Base-by-base conservation (phyloP, 1,284 basidiomycete genomes). In the Tilletia walkeri region DNA sequence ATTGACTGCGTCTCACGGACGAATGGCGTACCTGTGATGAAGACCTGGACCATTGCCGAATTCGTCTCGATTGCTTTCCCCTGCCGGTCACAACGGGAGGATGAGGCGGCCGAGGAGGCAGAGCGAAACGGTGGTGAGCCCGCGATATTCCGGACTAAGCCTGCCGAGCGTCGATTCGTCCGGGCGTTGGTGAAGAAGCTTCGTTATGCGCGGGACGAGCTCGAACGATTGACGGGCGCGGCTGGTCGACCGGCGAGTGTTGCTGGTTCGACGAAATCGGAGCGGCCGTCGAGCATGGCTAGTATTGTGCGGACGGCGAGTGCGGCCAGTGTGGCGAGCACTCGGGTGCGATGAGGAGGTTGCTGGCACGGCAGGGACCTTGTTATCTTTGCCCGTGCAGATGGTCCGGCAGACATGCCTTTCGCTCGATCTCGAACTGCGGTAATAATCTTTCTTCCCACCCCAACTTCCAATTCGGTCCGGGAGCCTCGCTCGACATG, bases 21-120 rank as follows among this genome's bases (percentile, higher is more conserved):
- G 1, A 92, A 94, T 87, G 93, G 92, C 85, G 88, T 91, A 80
- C 93, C 93, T 85, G 87, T 87, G 65, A 86, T 95, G 79, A 89
- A 89, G 50, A 89, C 90, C 36, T 92, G 89, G 87, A 88, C 89
- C 12, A 86, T 98, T 65, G 87, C 87, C 65, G 89, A 91, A 70
- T 86, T 98, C 69, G 90, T 96, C 86, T 85, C 86, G 0, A 84
- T 85, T 39, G 86, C 89, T 0, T 83, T 90, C 39, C 73, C 70
- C 12, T 75, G 76, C 49, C 67, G 82, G 9, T 77, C 78, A 12
- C 39, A 47, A 3, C 70, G 76, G 14, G 82, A 83, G 56, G 68
- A 67, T 2, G 73, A 73, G 20, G 66, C 66, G 14, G 36, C 48
- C 20, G 48, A 34, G 20, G 65, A 10, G 18, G 65, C 65, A 5